A percentile compares a stretch with the other conserved stretches of the same genome.
Evolutionary conservation across 2,329 filamentous ascomycete species (phyloP).

Genomic region (Nigrograna mackinnonii): DNA sequence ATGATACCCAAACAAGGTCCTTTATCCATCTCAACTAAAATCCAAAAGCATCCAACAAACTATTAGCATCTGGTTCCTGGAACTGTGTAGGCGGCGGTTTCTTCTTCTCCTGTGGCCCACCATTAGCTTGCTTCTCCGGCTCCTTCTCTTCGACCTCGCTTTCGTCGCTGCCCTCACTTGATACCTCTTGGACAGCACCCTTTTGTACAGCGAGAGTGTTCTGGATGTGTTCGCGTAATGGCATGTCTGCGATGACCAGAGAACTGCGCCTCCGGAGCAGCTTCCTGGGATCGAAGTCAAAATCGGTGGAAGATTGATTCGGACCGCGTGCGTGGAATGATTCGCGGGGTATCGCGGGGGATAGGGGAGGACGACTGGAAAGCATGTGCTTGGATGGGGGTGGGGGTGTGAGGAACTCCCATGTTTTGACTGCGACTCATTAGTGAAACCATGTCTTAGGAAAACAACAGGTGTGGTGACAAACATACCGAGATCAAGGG

Average conservation of each 20-base stretch:
- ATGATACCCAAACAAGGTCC: no score
- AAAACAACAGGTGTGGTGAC: background rate
- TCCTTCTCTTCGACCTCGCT: constrained; percentile 44
- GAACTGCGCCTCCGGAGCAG: constrained; percentile 73
- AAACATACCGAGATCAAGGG: constrained; percentile 74
- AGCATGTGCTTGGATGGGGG: constrained; percentile 11
- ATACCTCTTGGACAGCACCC: constrained; percentile 22
- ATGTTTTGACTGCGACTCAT: constrained; percentile 65
- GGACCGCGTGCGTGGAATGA: constrained; percentile 21
- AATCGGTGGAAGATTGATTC: constrained; percentile 26
- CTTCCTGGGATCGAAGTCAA: constrained; percentile 63
- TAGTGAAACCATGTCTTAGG: constrained; percentile 10
- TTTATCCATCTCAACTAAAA: no score
- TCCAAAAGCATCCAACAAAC: constrained; percentile 89
- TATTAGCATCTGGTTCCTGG: constrained; percentile 88
- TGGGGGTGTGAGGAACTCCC: constrained; percentile 71
- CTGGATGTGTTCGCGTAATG: constrained; percentile 36
- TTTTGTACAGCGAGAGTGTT: constrained; percentile 18
- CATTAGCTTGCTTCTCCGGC: constrained; percentile 37
- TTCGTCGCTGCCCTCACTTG: constrained; percentile 16
- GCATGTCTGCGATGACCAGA: constrained; percentile 77
- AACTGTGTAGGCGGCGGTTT: constrained; percentile 76
- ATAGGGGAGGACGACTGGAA: constrained; percentile 22
- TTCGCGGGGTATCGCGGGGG: constrained; percentile 27
- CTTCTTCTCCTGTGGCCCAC: constrained; percentile 43